Evolutionary conservation across 2,329 filamentous ascomycete genomes (phyloP).

Genomic region (Huntiella savannae): DNA sequence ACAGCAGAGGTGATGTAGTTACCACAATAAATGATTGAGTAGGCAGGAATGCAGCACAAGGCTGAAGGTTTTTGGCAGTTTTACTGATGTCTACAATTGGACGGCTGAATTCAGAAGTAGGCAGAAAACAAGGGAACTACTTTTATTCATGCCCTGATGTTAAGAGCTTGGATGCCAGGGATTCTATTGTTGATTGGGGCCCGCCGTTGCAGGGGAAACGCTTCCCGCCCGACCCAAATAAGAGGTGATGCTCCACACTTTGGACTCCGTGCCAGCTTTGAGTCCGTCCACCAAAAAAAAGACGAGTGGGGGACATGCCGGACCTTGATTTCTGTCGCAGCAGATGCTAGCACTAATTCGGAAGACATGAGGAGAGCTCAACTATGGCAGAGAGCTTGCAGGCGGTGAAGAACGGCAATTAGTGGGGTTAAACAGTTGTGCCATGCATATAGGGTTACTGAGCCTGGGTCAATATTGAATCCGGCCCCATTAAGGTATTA

Average conservation of each 20-base stretch:
- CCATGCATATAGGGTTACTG: background rate
- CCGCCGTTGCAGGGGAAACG: slow-evolving; percentile 10
- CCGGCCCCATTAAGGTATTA: too few relatives aligned
- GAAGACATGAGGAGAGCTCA: background rate
- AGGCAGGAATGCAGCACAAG: slow-evolving; percentile 3
- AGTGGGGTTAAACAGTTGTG: background rate
- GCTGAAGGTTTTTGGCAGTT: slow-evolving; percentile 7
- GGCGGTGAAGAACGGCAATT: slow-evolving; percentile 1
- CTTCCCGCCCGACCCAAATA: background rate
- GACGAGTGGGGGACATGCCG: too few relatives aligned
- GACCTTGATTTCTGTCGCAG: background rate
- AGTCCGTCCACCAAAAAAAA: too few relatives aligned
- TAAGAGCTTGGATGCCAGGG: background rate
- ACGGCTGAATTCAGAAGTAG: background rate
- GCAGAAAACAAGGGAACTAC: slow-evolving; percentile 1
- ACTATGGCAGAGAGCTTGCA: background rate
- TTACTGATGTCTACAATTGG: slow-evolving; percentile 6
- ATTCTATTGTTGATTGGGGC: slow-evolving; percentile 5
- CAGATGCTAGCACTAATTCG: slow-evolving; percentile 1
- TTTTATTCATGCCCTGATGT: background rate
- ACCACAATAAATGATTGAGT: background rate
- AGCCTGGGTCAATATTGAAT: too few relatives aligned
- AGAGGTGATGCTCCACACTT: too few relatives aligned
- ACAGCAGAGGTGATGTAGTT: background rate
- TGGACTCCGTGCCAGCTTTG: too few relatives aligned